Evolutionary conservation across 179 eudicot species (phyloP).

Genomic region (Beta macrorhiza): DNA sequence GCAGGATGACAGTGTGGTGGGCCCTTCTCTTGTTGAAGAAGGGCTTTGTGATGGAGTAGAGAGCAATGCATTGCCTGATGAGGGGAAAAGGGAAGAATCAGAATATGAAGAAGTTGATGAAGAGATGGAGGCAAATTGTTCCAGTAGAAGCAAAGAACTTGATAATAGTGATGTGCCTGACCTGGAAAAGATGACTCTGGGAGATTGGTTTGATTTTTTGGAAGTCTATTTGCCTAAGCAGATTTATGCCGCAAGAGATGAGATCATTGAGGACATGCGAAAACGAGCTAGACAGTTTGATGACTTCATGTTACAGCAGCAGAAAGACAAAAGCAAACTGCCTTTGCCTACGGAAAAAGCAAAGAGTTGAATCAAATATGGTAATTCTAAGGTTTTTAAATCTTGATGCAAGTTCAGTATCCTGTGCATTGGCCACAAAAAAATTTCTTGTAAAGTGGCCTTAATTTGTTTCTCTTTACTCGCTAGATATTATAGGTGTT

Average conservation of each 20-base stretch:
- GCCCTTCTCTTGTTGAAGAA: conserved; percentile 17
- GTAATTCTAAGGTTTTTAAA: conserved; percentile 4
- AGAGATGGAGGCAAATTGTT: conserved; percentile 8
- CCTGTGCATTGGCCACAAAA: not conserved
- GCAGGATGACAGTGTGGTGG: not conserved
- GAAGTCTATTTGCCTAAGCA: conserved; percentile 59
- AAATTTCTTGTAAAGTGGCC: not conserved
- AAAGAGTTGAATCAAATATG: not conserved
- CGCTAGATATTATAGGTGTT: not conserved
- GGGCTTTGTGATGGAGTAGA: conserved; percentile 24
- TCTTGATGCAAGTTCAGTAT: not conserved
- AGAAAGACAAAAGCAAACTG: conserved; percentile 32
- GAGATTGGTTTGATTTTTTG: conserved; percentile 73
- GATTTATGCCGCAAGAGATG: conserved; percentile 50
- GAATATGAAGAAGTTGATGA: conserved; percentile 13
- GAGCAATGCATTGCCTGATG: conserved; percentile 6
- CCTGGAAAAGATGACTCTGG: conserved; percentile 70
- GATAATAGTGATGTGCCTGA: conserved; percentile 34
- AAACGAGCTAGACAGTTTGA: conserved; percentile 48
- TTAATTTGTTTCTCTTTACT: not conserved
- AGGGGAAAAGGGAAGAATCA: conserved; percentile 1
- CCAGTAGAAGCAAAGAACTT: conserved; percentile 4
- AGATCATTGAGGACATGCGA: conserved; percentile 53
- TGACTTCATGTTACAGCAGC: conserved; percentile 55
- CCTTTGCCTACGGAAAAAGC: conserved; percentile 26